Evolutionary conservation across 805 yeast genomes (phyloP).

Genomic region (Barnettozyma californica): DNA sequence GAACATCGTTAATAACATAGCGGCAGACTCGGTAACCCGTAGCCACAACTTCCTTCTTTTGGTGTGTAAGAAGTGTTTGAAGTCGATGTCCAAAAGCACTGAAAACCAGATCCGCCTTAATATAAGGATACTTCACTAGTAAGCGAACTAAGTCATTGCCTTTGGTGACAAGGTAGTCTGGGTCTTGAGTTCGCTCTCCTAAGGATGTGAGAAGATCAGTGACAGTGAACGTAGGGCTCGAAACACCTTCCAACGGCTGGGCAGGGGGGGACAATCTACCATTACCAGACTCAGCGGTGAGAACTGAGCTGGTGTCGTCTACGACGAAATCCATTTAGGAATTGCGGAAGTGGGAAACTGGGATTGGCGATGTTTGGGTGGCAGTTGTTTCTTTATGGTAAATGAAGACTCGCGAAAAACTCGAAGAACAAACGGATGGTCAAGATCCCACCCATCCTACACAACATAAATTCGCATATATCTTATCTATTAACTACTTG

Average conservation of each 20-base stretch:
- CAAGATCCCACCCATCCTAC: too few species aligned
- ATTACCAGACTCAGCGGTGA: neutral
- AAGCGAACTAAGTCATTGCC: conserved; percentile 63
- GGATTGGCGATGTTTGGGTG: neutral
- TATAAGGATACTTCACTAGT: conserved; percentile 49
- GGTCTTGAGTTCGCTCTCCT: conserved; percentile 45
- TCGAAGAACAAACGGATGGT: too few species aligned
- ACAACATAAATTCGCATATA: neutral
- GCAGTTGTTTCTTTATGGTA: too few species aligned
- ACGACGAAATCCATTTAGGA: neutral
- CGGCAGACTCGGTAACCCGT: conserved; percentile 74
- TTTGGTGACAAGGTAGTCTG: conserved; percentile 45
- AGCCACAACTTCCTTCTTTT: conserved; percentile 57
- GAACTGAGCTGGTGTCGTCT: neutral
- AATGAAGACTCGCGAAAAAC: neutral
- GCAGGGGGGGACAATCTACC: neutral
- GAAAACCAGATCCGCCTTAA: conserved; percentile 60
- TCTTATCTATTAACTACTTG: neutral
- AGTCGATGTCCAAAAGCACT: conserved; percentile 52
- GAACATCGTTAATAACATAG: conserved; percentile 49
- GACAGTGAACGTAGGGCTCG: conserved; percentile 55
- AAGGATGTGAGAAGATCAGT: conserved; percentile 57
- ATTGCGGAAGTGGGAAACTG: neutral
- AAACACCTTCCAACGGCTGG: conserved; percentile 3
- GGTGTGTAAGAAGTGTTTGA: conserved; percentile 54